phyloP scores from a whole-genome alignment of 257 asterid genomes.

The Jasminum sambac region DNA sequence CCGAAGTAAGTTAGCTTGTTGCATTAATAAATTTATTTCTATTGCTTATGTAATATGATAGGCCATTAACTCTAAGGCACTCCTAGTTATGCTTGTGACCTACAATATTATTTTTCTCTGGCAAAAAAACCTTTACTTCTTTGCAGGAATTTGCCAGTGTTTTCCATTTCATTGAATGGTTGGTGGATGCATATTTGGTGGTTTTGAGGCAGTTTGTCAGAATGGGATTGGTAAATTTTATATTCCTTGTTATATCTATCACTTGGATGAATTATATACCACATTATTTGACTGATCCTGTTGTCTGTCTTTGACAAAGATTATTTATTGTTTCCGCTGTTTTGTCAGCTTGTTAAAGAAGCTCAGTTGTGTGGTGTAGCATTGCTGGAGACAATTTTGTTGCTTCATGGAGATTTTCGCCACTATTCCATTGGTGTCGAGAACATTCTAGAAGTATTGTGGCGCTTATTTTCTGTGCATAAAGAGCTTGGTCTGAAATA shows the following conservation, averaged over 20 bases:
- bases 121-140: conserved; percentile 19
- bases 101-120: conserved; percentile 1
- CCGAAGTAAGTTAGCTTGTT: conserved; percentile 63
- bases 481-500: conserved; percentile 80
- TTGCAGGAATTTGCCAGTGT: conserved; percentile 60
- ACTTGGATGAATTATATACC: conserved; percentile 23
- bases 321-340: conserved; percentile 28
- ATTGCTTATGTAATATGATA: conserved; percentile 21
- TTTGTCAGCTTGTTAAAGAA: conserved; percentile 60
- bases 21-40: conserved; percentile 2
- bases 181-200: conserved; percentile 71
- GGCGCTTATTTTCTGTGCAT: conserved; percentile 64
- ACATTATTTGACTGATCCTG: conserved; percentile 16
- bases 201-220: conserved; percentile 69
- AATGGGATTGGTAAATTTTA: conserved; percentile 56
- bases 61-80: conserved; percentile 13
- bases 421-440: conserved; percentile 58
- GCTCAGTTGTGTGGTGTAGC: conserved; percentile 72
- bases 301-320: conserved; percentile 17
- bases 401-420: conserved; percentile 49
- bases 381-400: conserved; percentile 62
- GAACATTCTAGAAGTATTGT: conserved; percentile 60
- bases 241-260: conserved; percentile 16
- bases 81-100: conserved; percentile 10
- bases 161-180: conserved; percentile 51